Evolutionary conservation across 768 basidiomycete genomes (phyloP), one percentile per base, ranked within the genome.

Genomic region (Phanerochaete carnosa): DNA sequence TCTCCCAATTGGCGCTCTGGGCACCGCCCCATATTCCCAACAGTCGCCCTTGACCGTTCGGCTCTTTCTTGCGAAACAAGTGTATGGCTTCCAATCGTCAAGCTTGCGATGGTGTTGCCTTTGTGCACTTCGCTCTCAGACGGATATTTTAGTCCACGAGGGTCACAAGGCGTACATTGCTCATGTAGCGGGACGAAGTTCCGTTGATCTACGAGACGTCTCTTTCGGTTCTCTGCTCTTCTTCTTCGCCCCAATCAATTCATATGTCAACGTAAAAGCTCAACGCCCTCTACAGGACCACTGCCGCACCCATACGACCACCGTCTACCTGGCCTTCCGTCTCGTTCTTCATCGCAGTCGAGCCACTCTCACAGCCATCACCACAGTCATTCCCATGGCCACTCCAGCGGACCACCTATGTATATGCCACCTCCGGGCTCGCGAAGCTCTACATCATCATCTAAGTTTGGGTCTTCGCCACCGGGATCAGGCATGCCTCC

Each of bases 351-450:
- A 55, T 13, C 71, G 63, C 50, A 22, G 11, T 54, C 59, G 15
- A 39, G 50, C 29, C 59, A 55, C 45, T 46, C 39, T 29, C 50
- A 51, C 16, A n/a, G 50, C 13, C 69, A 62, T 35, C 68, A 62
- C 32, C 56, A 62, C 30, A 64, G 53, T 45, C 64, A 61, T 45
- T 66, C 66, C 7, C 72, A 62, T 30, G 55, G 62, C 6, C 66
- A 60, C 58, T 9, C 72, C 53, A 57, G 64, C 63, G 37, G 69
- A 1, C 65, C 66, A 9, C 32, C 65, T 19, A 64, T 64, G 60
- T 67, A 71, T 62, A 69, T 68, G 37, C 70, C 66, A 3, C 65
- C 64, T 26, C 65, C 67, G 2, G 25, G 53, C 6, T 55, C 60
- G 7, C 46, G 59, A 32, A 60, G 23, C 45, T 28, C 45, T 43